These are phyloP conservation scores for Trichoderma arundinaceum DNA, from an alignment of 2,329 filamentous ascomycete species.

Conservation along the genomic window DNA sequence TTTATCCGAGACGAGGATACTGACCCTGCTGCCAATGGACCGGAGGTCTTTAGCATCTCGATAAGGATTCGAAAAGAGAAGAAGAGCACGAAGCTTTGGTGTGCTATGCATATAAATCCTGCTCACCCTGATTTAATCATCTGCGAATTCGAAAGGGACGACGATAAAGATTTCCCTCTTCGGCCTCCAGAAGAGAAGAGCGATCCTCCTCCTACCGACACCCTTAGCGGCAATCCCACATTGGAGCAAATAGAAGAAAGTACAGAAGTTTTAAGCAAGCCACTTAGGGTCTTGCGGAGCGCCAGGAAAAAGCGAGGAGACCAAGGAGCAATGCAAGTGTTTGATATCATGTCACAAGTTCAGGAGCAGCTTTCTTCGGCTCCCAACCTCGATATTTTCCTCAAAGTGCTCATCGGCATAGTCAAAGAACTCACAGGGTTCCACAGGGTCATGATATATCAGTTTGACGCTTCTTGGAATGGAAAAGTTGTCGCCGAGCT, in stretches of 20 bases:
- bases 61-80: constrained; percentile 61
- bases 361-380: constrained; percentile 84
- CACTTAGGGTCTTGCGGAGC: constrained; percentile 75
- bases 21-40: constrained; percentile 75
- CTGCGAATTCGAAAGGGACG: constrained; percentile 87
- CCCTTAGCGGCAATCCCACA: constrained; percentile 73
- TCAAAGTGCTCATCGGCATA: constrained; percentile 83
- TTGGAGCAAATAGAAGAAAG: constrained; percentile 76
- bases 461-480: constrained; percentile 83
- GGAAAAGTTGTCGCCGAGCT: constrained; percentile 87
- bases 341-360: constrained; percentile 90
- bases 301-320: constrained; percentile 78
- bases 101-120: constrained; percentile 78
- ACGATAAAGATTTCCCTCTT: constrained; percentile 72
- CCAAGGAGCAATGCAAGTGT: constrained; percentile 85
- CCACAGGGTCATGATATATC: constrained; percentile 90
- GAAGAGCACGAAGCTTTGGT: constrained; percentile 76
- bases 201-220: constrained; percentile 69
- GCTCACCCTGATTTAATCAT: constrained; percentile 73
- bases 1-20: constrained; percentile 84
- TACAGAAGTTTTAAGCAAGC: constrained; percentile 75
- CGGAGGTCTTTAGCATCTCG: constrained; percentile 83
- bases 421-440: constrained; percentile 91
- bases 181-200: constrained; percentile 62
- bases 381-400: constrained; percentile 70